Evolutionary conservation across 345 rosid genomes (phyloP).

Genomic region (Combretum micranthum): DNA sequence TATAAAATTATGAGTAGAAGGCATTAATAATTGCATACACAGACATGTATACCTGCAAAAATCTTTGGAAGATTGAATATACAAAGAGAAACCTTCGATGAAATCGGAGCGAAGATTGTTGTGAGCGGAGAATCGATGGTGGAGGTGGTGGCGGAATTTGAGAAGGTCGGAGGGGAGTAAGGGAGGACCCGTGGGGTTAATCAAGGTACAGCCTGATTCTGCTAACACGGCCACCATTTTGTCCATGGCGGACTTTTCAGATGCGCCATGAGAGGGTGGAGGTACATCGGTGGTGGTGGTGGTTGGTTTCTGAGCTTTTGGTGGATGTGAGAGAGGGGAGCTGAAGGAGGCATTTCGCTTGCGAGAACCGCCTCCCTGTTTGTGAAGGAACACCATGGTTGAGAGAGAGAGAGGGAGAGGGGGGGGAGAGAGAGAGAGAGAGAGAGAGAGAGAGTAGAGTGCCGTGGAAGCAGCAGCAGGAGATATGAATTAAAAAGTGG

Average conservation of each 20-base stretch:
- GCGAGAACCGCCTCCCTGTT: conserved; percentile 32
- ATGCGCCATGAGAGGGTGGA: background rate
- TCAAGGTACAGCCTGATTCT: conserved; percentile 66
- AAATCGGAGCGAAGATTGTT: conserved; percentile 37
- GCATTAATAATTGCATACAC: background rate
- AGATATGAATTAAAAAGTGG: background rate
- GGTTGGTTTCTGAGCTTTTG: conserved; percentile 33
- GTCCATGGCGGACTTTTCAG: conserved; percentile 18
- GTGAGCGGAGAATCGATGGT: conserved; percentile 32
- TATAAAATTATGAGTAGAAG: background rate
- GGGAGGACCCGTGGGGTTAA: conserved; percentile 53
- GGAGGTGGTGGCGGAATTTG: conserved; percentile 57
- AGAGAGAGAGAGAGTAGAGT: background rate
- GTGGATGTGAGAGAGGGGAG: conserved; percentile 24
- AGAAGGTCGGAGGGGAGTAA: conserved; percentile 57
- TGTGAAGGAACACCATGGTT: conserved; percentile 53
- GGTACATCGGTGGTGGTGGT: conserved; percentile 12
- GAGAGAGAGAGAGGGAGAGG: background rate
- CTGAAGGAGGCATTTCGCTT: conserved; percentile 37
- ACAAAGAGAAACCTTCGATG: conserved; percentile 42
- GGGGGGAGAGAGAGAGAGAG: background rate
- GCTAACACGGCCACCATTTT: conserved; percentile 56
- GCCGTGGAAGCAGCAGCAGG: background rate
- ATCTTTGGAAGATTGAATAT: conserved; percentile 43
- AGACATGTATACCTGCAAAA: conserved; percentile 39